phyloP scores from a whole-genome alignment of 148 eudicot species.

The Amaranthus hypochondriacus region DNA sequence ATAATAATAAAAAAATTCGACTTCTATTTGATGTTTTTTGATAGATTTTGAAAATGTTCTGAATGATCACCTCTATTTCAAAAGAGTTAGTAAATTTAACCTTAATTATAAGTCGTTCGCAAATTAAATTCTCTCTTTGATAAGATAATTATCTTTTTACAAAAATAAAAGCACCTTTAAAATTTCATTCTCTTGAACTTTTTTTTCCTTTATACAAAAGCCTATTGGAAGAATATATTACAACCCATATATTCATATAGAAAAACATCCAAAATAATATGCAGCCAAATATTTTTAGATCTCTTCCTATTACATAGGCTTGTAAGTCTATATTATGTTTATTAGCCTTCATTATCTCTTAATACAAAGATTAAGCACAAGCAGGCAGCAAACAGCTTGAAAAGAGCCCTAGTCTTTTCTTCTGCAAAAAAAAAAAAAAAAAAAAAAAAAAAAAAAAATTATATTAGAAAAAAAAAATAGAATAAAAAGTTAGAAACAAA shows the following conservation, averaged over 20 bases:
- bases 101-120: too few relatives aligned
- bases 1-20: too few relatives aligned
- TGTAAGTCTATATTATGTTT: not conserved
- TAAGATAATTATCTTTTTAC: too few relatives aligned
- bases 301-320: conserved; percentile 8
- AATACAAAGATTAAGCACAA: conserved; percentile 29
- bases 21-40: too few relatives aligned
- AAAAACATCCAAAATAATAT: too few relatives aligned
- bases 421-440: conserved; percentile 38
- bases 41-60: too few relatives aligned
- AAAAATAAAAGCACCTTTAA: not conserved
- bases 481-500: not conserved
- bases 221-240: conserved; percentile 11
- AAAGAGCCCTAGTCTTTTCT: conserved; percentile 56
- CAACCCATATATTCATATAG: not conserved
- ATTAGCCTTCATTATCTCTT: not conserved
- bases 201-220: conserved; percentile 21
- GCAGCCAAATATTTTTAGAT: not conserved
- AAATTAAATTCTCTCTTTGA: too few relatives aligned
- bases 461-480: not conserved
- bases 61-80: too few relatives aligned
- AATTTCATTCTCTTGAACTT: not conserved
- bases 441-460: not conserved
- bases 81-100: too few relatives aligned
- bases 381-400: conserved; percentile 66